These are phyloP conservation scores for Echinosophora koreensis DNA, from an alignment of 306 rosid species.

Conservation along the genomic window DNA sequence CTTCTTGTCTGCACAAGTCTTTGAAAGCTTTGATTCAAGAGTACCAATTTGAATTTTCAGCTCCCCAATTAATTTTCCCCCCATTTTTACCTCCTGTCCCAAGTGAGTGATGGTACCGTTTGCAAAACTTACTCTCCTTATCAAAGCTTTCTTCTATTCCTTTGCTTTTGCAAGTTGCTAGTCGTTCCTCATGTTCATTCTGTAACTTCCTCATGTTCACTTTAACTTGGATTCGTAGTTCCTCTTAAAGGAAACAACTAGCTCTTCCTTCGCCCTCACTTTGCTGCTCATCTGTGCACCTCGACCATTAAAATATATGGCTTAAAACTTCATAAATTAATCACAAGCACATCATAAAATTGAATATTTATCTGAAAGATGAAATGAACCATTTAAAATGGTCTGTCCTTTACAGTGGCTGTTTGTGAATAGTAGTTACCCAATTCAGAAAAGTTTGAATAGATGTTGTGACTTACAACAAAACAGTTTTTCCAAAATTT, in stretches of 20 bases:
- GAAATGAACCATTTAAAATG: neutral
- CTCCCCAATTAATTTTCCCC: conserved; percentile 67
- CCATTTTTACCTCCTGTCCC: conserved; percentile 65
- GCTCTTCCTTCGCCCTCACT: conserved; percentile 78
- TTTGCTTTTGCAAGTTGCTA: conserved; percentile 70
- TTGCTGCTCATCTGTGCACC: conserved; percentile 68
- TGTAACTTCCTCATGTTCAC: neutral
- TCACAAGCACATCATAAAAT: neutral
- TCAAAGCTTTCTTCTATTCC: conserved; percentile 69
- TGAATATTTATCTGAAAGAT: neutral
- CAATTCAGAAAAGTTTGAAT: conserved; percentile 44
- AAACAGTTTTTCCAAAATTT: no score
- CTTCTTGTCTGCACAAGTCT: conserved; percentile 49
- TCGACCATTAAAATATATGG: conserved; percentile 45
- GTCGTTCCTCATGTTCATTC: conserved; percentile 67
- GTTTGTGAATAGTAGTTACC: conserved; percentile 53
- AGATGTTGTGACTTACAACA: neutral
- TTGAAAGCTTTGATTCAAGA: conserved; percentile 50
- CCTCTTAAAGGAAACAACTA: conserved; percentile 63
- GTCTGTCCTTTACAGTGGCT: conserved; percentile 48
- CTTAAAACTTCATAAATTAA: conserved; percentile 39
- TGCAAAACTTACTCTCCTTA: conserved; percentile 63
- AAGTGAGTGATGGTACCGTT: conserved; percentile 60
- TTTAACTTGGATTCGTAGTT: conserved; percentile 70
- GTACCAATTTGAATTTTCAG: conserved; percentile 65